These are phyloP conservation scores for Termitomyces sp. DNA, from an alignment of 768 basidiomycete genomes.

Conservation along the genomic window DNA sequence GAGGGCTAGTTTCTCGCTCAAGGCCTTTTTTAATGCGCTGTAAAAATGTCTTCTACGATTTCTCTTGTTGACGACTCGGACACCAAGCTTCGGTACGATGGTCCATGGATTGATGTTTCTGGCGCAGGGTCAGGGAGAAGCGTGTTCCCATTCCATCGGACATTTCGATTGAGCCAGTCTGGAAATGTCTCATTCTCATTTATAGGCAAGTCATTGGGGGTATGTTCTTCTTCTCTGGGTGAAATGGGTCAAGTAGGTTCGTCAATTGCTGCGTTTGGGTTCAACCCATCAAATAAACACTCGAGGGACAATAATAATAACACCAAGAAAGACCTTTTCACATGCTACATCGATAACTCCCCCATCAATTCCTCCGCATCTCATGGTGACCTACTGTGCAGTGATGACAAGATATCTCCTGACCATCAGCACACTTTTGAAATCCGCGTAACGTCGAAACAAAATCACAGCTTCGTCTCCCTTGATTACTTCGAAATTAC, in stretches of 20 bases:
- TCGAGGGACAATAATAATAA: not conserved
- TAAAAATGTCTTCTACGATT: not conserved
- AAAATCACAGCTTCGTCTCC: not conserved
- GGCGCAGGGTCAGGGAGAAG: too few relatives aligned
- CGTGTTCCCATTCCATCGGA: too few relatives aligned
- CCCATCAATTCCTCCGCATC: too few relatives aligned
- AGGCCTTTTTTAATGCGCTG: not conserved
- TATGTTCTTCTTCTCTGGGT: not conserved
- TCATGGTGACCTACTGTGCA: not conserved
- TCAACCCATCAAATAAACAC: not conserved
- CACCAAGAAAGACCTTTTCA: not conserved
- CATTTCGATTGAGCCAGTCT: too few relatives aligned
- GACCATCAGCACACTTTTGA: not conserved
- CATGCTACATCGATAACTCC: not conserved
- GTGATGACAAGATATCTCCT: not conserved
- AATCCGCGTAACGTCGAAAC: not conserved
- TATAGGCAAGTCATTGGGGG: not conserved
- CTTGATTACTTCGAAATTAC: slow-evolving; percentile 2
- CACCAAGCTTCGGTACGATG: not conserved
- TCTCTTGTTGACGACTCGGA: not conserved
- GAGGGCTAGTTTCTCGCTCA: not conserved
- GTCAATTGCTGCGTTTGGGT: not conserved
- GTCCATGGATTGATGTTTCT: too few relatives aligned
- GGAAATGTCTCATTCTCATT: not conserved
- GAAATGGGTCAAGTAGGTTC: not conserved